These are phyloP conservation scores for Cryphonectria naterciae DNA, from an alignment of 2,329 filamentous ascomycete species.

Conservation along the genomic window DNA sequence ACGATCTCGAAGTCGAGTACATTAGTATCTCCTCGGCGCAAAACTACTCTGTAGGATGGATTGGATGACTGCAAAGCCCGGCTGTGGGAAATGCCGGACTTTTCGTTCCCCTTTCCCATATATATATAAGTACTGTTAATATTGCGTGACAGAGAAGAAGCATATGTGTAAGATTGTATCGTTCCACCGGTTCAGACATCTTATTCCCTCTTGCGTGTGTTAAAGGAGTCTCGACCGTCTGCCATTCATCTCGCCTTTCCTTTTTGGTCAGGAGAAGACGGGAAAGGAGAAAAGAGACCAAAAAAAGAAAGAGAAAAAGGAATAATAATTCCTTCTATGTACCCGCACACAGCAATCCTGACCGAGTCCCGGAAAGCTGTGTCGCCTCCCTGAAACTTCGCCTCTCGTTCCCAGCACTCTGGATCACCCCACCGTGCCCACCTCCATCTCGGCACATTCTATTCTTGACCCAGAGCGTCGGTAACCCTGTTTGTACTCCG, in stretches of 20 bases:
- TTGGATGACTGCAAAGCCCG: too few relatives aligned
- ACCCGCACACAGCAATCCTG: background rate
- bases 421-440: conserved; percentile 22
- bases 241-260: too few relatives aligned
- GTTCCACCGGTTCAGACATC: background rate
- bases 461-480: conserved; percentile 24
- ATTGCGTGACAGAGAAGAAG: background rate
- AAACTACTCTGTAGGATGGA: background rate
- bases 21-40: background rate
- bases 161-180: background rate
- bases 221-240: background rate
- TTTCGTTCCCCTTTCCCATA: background rate
- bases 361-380: background rate
- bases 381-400: conserved; percentile 15
- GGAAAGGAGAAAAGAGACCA: background rate
- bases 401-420: conserved; percentile 23
- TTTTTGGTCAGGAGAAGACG: background rate
- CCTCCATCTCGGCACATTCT: conserved; percentile 25
- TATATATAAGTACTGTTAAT: background rate
- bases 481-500: conserved; percentile 9
- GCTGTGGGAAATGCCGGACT: background rate
- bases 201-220: background rate
- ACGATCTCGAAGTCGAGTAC: conserved; percentile 11
- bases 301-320: background rate
- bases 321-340: background rate